Conservation (phyloP, 2,329 filamentous ascomycete genomes). For the Curvularia sp. region DNA sequence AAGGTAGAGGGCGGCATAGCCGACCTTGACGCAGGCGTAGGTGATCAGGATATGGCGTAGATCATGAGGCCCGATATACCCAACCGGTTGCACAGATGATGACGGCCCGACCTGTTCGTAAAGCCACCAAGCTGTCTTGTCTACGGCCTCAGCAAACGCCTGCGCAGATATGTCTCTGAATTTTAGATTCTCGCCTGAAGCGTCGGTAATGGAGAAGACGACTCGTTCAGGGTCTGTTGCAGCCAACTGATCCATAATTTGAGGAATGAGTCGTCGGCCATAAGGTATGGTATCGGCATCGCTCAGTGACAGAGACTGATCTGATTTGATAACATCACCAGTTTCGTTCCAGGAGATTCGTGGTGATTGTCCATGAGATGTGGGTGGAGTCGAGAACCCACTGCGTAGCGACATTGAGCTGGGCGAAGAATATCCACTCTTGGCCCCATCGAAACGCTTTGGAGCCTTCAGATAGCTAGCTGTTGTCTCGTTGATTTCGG, state of each 20-base stretch:
- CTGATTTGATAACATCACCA: not conserved
- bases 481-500: slow-evolving; percentile 6
- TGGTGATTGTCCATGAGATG: not conserved
- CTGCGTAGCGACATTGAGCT: slow-evolving; percentile 8
- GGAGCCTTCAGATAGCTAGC: slow-evolving; percentile 15
- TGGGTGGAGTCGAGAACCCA: slow-evolving; percentile 10
- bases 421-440: slow-evolving; percentile 18
- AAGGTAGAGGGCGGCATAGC: slow-evolving; percentile 39
- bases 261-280: slow-evolving; percentile 32
- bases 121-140: slow-evolving; percentile 45
- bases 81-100: slow-evolving; percentile 25
- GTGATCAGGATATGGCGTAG: slow-evolving; percentile 48
- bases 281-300: not conserved
- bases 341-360: not conserved
- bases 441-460: slow-evolving; percentile 2
- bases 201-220: slow-evolving; percentile 25
- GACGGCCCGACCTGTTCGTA: slow-evolving; percentile 30
- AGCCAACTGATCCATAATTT: slow-evolving; percentile 33
- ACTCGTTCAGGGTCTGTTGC: slow-evolving; percentile 25
- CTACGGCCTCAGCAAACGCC: slow-evolving; percentile 43
- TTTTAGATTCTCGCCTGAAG: slow-evolving; percentile 10
- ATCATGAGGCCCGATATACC: slow-evolving; percentile 45
- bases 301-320: not conserved
- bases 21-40: slow-evolving; percentile 51
- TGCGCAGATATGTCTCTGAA: slow-evolving; percentile 36